Evolutionary conservation across 495 filamentous ascomycete species (phyloP).

Genomic region (Aspergillus avenaceus): DNA sequence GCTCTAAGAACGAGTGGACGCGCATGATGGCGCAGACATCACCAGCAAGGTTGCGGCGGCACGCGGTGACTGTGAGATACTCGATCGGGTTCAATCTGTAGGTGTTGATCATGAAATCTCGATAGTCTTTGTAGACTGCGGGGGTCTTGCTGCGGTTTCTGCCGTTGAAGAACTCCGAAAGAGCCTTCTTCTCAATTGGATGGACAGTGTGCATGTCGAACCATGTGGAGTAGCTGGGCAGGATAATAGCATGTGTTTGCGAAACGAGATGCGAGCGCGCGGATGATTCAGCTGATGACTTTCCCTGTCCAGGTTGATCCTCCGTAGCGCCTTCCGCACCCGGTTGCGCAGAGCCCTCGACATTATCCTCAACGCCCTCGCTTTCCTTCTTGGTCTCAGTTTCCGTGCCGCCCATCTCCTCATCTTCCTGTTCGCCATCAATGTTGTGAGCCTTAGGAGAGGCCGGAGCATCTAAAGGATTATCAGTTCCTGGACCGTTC

Average conservation of each 20-base stretch:
- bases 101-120: constrained; percentile 99
- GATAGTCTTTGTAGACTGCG: constrained; percentile 97
- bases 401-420: constrained; percentile 78
- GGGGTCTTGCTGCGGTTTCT: constrained; percentile 97
- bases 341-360: constrained; percentile 25
- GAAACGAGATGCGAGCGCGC: constrained; percentile 86
- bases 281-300: constrained; percentile 76
- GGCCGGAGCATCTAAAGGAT: constrained; percentile 79
- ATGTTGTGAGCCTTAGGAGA: constrained; percentile 66
- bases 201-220: constrained; percentile 96
- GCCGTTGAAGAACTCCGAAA: constrained; percentile 97
- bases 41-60: constrained; percentile 88
- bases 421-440: constrained; percentile 64
- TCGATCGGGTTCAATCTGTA: constrained; percentile 93
- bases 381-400: constrained; percentile 57
- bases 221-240: constrained; percentile 95
- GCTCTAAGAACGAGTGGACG: constrained; percentile 96
- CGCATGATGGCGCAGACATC: constrained; percentile 99
- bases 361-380: constrained; percentile 43
- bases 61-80: constrained; percentile 97
- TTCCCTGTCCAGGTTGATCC: constrained; percentile 55
- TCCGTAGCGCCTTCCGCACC: constrained; percentile 42
- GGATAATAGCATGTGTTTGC: constrained; percentile 89
- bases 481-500: constrained; percentile 56
- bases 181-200: constrained; percentile 80